Evolutionary conservation across 2,329 filamentous ascomycete species (phyloP).

Genomic region (Penicillium glabrum): DNA sequence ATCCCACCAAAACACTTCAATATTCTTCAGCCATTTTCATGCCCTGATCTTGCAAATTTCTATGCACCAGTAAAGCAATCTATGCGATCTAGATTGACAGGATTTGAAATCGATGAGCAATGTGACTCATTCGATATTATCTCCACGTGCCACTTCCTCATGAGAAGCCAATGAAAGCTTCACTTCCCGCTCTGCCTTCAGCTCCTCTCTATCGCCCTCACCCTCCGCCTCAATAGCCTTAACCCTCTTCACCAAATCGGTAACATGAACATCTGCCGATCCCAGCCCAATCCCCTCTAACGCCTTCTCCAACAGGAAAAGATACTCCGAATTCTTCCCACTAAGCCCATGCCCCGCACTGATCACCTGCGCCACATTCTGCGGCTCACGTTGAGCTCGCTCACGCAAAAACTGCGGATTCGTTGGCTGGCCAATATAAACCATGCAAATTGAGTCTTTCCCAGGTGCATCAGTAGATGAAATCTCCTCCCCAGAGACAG

Average conservation of each 20-base stretch:
- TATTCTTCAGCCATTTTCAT: not conserved
- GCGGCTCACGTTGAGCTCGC: conserved; percentile 65
- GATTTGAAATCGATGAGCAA: not conserved
- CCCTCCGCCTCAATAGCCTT: conserved; percentile 57
- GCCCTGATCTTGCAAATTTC: not conserved
- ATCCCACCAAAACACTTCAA: not conserved
- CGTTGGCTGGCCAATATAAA: conserved; percentile 91
- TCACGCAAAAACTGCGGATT: conserved; percentile 81
- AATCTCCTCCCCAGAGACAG: conserved; percentile 39
- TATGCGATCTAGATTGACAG: not conserved
- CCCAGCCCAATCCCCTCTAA: conserved; percentile 71
- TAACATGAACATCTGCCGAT: conserved; percentile 80
- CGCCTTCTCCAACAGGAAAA: conserved; percentile 75
- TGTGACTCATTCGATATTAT: conserved; percentile 18
- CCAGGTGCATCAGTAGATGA: not conserved
- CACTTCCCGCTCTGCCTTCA: conserved; percentile 31
- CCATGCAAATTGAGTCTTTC: conserved; percentile 55
- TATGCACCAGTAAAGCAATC: not conserved
- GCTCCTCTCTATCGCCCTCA: conserved; percentile 30
- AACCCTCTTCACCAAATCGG: conserved; percentile 74
- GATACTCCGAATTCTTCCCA: conserved; percentile 86
- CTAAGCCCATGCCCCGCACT: conserved; percentile 74
- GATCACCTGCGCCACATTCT: conserved; percentile 78
- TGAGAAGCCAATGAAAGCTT: conserved; percentile 23
- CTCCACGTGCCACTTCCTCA: conserved; percentile 7